Evolutionary conservation across 2,329 filamentous ascomycete genomes (phyloP), one percentile per base, ranked within the genome.

Genomic region (Colletotrichum coccodes): DNA sequence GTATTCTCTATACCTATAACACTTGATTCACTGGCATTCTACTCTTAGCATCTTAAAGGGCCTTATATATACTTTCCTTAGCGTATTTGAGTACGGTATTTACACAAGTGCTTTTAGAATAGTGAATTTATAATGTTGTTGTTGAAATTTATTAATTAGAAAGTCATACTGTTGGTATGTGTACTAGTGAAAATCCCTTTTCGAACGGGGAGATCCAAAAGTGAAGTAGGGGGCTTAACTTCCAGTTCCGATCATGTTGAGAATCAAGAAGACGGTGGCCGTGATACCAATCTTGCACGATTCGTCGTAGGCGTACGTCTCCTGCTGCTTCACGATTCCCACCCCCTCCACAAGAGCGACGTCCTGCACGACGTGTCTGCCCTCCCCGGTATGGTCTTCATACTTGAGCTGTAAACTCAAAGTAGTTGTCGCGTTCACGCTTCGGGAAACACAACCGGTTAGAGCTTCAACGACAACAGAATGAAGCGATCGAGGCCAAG

Each of bases 181-280:
- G n/a, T n/a, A n/a, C n/a, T n/a, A n/a, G n/a, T n/a, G n/a, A n/a
- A n/a, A n/a, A n/a, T n/a, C n/a, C n/a, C n/a, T n/a, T n/a, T n/a
- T n/a, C n/a, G n/a, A n/a, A n/a, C n/a, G n/a, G n/a, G n/a, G n/a
- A n/a, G n/a, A n/a, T n/a, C n/a, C n/a, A n/a, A n/a, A n/a, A n/a
- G n/a, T n/a, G n/a, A n/a, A n/a, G n/a, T n/a, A n/a, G n/a, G n/a
- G n/a, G n/a, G n/a, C n/a, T n/a, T 74, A 75, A 87, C 85, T 87
- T 73, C 86, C 86, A 2, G 86, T 87, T 12, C 86, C 86, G 44
- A 89, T 87, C 85, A 89, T 88, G 67, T 89, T 89, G 21, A 88
- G 71, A 44, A 89, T 88, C 44, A 89, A 71, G 62, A 88, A 88
- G 0, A 86, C 83, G 6, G 86, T 82, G 3, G 86, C 86, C 0